Percentiles rank a stretch among this genome's conserved stretches.
Evolutionary conservation across 441 rosid genomes (phyloP).

Genomic region (Pelargonium fulgidum): DNA sequence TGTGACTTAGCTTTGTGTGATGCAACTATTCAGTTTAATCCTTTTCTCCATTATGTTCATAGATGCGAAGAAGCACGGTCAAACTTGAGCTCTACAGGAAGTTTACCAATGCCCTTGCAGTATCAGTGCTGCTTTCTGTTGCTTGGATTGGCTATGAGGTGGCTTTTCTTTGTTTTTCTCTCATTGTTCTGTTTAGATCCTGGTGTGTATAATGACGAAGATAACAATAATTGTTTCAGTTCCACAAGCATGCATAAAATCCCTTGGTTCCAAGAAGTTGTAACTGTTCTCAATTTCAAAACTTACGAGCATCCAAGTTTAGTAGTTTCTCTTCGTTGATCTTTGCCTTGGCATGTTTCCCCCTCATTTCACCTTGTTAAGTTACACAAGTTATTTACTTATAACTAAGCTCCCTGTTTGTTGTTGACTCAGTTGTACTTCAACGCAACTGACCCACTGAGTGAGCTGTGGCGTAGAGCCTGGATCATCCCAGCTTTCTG

Average conservation of each 20-base stretch:
- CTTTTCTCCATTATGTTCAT: constrained; percentile 8
- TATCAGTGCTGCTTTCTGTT: constrained; percentile 41
- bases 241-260: constrained; percentile 1
- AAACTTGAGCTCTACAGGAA: constrained; percentile 39
- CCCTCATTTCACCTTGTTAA: neutral
- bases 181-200: constrained; percentile 1
- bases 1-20: constrained; percentile 3
- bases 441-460: constrained; percentile 46
- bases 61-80: constrained; percentile 34
- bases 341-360: neutral
- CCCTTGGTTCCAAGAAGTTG: neutral
- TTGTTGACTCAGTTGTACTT: constrained; percentile 36
- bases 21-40: neutral
- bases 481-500: constrained; percentile 57
- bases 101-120: constrained; percentile 43
- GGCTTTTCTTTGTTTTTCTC: constrained; percentile 10
- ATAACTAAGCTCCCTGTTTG: constrained; percentile 12
- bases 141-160: constrained; percentile 56
- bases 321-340: neutral
- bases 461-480: constrained; percentile 46
- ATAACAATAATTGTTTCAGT: neutral
- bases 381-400: neutral
- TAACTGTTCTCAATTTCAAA: neutral
- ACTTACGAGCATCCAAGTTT: neutral
- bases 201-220: neutral